Base-by-base conservation (phyloP, 352 stramenopile species). In the Aphanomyces invadans region DNA sequence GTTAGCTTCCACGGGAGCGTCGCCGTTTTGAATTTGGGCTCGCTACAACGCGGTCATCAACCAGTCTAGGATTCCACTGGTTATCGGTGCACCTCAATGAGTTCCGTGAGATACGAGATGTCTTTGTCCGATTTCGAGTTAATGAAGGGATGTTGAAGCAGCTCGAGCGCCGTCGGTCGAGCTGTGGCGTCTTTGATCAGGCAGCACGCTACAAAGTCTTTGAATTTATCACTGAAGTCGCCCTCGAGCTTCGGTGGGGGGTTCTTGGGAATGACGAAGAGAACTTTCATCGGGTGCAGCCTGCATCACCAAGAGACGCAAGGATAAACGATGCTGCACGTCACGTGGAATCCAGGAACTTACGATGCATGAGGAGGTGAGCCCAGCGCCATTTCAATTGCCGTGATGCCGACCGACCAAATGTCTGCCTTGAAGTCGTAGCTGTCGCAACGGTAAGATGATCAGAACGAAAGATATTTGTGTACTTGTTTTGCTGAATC, bases 341-440 rank as follows among this genome's bases (percentile, higher is more conserved):
- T n/a, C n/a, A n/a, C n/a, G n/a, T n/a, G n/a, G n/a, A n/a, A n/a
- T n/a, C n/a, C n/a, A n/a, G n/a, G n/a, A n/a, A n/a, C 78, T 51
- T 81, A 89, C 79, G 91, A 83, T 52, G 85, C 77, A 62, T 98
- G 93, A 28, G 97, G 97, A 52, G 97, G 96, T 39, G 92, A 80
- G 15, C 96, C 95, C 71, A 98, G 97, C 1, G 95, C 96, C 89
- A 99, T 97, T 80, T 99, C 97, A 70, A 99, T 99, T 5, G 88
- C 85, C 4, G 97, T 99, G 74, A 99, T 99, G 25, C 96, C 97
- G 39, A 99, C 76, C 33, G 86, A 97, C 97, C 97, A 99, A 53
- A 99, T 97, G 78, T 99, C 97, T 10, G 95, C 96, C 74, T 97
- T 91, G 62, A 88, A 96, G 76, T 99, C 95, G 76, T 99, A 99